Evolutionary conservation across 2,329 filamentous ascomycete genomes (phyloP).

Genomic region (Chalara sp.): DNA sequence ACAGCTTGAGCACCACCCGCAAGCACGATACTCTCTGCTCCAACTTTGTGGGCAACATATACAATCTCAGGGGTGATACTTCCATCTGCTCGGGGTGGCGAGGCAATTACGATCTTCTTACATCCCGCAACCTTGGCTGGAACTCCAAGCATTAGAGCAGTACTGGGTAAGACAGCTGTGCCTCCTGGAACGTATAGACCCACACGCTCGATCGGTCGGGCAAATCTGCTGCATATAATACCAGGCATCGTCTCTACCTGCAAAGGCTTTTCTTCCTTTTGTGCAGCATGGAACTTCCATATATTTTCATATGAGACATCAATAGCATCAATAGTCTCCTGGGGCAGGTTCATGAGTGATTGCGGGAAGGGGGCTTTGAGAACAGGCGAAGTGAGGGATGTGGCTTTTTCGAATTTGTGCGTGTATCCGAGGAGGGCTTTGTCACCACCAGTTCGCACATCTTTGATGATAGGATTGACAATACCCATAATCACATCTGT

Average conservation of each 20-base stretch:
- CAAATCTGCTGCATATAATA: constrained; percentile 89
- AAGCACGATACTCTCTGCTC: constrained; percentile 90
- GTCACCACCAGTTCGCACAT: constrained; percentile 78
- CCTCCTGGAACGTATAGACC: constrained; percentile 94
- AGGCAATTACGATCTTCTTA: constrained; percentile 88
- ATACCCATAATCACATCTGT: constrained; percentile 91
- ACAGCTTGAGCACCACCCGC: constrained; percentile 94
- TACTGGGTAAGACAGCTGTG: constrained; percentile 93
- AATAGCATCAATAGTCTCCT: constrained; percentile 86
- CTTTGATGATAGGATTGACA: constrained; percentile 84
- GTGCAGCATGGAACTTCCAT: constrained; percentile 84
- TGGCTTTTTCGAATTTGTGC: constrained; percentile 96
- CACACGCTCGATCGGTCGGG: constrained; percentile 88
- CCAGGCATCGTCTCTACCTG: constrained; percentile 96
- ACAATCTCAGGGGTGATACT: constrained; percentile 94
- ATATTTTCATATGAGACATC: constrained; percentile 94
- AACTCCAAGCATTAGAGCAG: constrained; percentile 95
- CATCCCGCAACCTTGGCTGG: constrained; percentile 97
- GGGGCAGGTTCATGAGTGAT: constrained; percentile 75
- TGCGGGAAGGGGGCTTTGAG: constrained; percentile 82
- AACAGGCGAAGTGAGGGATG: constrained; percentile 81
- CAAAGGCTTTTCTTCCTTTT: constrained; percentile 76
- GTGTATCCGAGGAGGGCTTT: constrained; percentile 86
- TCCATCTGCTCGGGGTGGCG: constrained; percentile 82
- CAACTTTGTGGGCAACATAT: constrained; percentile 94